A percentile compares a stretch with the other conserved stretches of the same genome.
These are phyloP conservation scores for Psilocybe subaeruginosa DNA, from an alignment of 768 basidiomycete genomes.

Conservation along the genomic window DNA sequence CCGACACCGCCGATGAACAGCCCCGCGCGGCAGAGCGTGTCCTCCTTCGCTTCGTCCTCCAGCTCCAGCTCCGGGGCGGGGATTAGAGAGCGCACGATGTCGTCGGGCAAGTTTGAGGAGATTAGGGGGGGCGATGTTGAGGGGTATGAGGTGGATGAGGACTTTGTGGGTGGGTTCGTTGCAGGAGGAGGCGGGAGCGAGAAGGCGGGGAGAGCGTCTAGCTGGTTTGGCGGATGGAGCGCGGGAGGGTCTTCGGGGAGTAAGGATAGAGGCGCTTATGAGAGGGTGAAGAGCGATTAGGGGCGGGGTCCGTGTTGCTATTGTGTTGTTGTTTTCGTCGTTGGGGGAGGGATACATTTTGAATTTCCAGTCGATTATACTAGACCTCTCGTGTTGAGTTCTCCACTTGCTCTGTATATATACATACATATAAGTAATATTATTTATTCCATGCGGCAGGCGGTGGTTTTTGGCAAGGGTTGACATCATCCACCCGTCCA, in stretches of 20 bases:
- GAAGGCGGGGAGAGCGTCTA: slow-evolving; percentile 18
- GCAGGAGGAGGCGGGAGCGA: slow-evolving; percentile 14
- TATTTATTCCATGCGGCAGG: slow-evolving; percentile 2
- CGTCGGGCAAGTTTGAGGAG: slow-evolving; percentile 63
- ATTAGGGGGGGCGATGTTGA: slow-evolving; percentile 73
- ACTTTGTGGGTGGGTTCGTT: slow-evolving; percentile 31
- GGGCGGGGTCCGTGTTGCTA: too few relatives aligned
- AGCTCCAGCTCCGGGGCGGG: slow-evolving; percentile 20
- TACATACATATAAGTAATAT: too few relatives aligned
- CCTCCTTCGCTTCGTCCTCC: slow-evolving; percentile 18
- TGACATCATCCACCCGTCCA: too few relatives aligned
- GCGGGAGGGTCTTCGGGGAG: slow-evolving; percentile 17
- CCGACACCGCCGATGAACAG: slow-evolving; percentile 35
- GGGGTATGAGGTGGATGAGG: slow-evolving; percentile 56
- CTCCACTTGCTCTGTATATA: not conserved
- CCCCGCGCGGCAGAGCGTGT: slow-evolving; percentile 20
- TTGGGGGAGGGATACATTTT: too few relatives aligned
- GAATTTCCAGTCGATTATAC: too few relatives aligned
- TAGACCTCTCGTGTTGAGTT: not conserved
- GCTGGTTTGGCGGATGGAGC: slow-evolving; percentile 27
- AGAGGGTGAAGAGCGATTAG: slow-evolving; percentile 56
- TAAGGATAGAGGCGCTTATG: slow-evolving; percentile 40
- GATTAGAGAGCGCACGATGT: slow-evolving; percentile 48
- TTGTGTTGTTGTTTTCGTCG: too few relatives aligned
- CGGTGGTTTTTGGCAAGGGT: slow-evolving; percentile 16